A percentile compares a stretch with the other conserved stretches of the same genome.
phyloP scores from a whole-genome alignment of 2,329 filamentous ascomycete species.

The Tolypocladium inflatum region DNA sequence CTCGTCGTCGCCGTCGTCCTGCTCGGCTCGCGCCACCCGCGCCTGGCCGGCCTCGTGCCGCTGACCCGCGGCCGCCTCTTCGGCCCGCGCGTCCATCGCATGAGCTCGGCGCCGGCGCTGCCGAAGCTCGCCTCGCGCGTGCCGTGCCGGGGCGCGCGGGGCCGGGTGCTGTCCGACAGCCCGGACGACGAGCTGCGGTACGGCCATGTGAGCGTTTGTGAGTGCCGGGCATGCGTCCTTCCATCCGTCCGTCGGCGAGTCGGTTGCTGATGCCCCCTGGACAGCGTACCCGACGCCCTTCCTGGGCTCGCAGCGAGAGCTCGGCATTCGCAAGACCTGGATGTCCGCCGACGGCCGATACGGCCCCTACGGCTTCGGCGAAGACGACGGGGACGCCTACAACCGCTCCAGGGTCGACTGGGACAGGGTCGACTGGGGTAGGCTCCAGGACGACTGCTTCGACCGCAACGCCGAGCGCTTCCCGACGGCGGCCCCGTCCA shows the following conservation, averaged over 20 bases:
- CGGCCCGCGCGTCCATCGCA: background rate
- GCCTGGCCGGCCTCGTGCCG: background rate
- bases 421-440: slow-evolving; percentile 22
- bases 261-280: background rate
- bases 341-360: slow-evolving; percentile 17
- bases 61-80: background rate
- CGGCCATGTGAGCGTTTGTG: background rate
- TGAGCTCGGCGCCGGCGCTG: background rate
- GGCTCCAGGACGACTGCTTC: slow-evolving; percentile 26
- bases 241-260: rapidly evolving
- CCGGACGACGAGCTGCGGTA: slow-evolving; percentile 3
- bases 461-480: slow-evolving; percentile 42
- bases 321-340: slow-evolving; percentile 18
- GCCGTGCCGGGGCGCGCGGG: slow-evolving; percentile 33
- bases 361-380: slow-evolving; percentile 19
- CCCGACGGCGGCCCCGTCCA: slow-evolving; percentile 8
- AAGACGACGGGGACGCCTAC: slow-evolving; percentile 14
- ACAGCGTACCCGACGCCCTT: slow-evolving; percentile 20
- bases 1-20: background rate
- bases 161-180: slow-evolving; percentile 1
- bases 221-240: background rate
- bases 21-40: background rate
- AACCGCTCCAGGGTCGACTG: slow-evolving; percentile 17
- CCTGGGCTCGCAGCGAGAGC: slow-evolving; percentile 18
- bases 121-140: background rate